phyloP scores from a whole-genome alignment of 2,329 filamentous ascomycete species.

The Aspergillus caelatus region DNA sequence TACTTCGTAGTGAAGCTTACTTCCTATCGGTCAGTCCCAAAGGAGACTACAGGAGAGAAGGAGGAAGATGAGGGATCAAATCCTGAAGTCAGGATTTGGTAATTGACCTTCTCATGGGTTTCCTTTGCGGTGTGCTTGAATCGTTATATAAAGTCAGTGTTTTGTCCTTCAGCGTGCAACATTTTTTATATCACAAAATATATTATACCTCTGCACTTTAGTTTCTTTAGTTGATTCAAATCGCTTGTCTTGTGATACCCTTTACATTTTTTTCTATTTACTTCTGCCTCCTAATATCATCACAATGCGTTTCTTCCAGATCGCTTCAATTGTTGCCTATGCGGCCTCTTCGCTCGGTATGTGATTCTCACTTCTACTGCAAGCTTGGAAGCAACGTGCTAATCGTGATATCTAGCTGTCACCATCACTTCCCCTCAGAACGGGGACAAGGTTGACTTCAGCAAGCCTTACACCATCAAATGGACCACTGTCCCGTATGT shows the following conservation, averaged over 20 bases:
- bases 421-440: constrained; percentile 38
- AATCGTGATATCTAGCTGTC: constrained; percentile 26
- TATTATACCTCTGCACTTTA: constrained; percentile 8
- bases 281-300: not conserved
- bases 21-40: constrained; percentile 13
- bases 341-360: constrained; percentile 35
- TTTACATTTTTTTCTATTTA: constrained; percentile 1
- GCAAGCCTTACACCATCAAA: constrained; percentile 39
- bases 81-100: constrained; percentile 1
- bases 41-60: constrained; percentile 2
- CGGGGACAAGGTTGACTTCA: constrained; percentile 40
- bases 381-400: not conserved
- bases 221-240: not conserved
- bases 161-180: not conserved
- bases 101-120: constrained; percentile 2
- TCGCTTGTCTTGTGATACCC: constrained; percentile 10
- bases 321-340: constrained; percentile 30
- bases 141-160: constrained; percentile 11
- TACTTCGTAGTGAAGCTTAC: constrained; percentile 6
- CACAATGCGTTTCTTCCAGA: constrained; percentile 32
- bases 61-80: constrained; percentile 6
- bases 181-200: not conserved
- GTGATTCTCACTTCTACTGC: not conserved
- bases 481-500: constrained; percentile 43
- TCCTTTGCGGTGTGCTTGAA: constrained; percentile 12